phyloP scores from a whole-genome alignment of 2,329 filamentous ascomycete genomes.

The Verticillium longisporum region DNA sequence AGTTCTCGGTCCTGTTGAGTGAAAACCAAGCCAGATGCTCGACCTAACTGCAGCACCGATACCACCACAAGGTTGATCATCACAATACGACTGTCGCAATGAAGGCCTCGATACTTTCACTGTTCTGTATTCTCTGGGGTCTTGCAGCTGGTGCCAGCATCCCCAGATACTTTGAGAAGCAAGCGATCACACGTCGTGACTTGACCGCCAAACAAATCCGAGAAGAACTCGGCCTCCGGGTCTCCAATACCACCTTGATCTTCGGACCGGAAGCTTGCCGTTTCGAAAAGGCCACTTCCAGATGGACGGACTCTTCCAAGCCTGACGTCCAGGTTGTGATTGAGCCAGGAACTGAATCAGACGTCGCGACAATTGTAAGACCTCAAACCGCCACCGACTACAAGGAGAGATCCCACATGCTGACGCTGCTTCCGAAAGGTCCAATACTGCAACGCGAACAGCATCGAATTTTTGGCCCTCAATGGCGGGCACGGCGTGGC shows the following conservation, averaged over 20 bases:
- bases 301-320: not conserved
- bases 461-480: too few species aligned
- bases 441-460: too few species aligned
- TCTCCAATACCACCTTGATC: not conserved
- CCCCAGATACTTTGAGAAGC: not conserved
- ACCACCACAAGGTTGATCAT: not conserved
- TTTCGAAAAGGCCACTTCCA: not conserved
- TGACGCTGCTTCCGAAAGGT: not conserved
- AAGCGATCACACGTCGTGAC: not conserved
- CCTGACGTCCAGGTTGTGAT: not conserved
- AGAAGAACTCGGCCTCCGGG: not conserved
- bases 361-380: not conserved
- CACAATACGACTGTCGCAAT: not conserved
- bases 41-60: not conserved
- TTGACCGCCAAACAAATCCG: not conserved
- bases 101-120: not conserved
- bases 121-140: not conserved
- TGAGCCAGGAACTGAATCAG: not conserved
- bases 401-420: not conserved
- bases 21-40: not conserved
- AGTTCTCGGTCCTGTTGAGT: not conserved
- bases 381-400: not conserved
- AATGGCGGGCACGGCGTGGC: too few species aligned
- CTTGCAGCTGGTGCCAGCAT: not conserved
- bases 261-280: not conserved